phyloP scores from a whole-genome alignment of 2,329 filamentous ascomycete genomes.

The Monilinia vaccinii-corymbosi region DNA sequence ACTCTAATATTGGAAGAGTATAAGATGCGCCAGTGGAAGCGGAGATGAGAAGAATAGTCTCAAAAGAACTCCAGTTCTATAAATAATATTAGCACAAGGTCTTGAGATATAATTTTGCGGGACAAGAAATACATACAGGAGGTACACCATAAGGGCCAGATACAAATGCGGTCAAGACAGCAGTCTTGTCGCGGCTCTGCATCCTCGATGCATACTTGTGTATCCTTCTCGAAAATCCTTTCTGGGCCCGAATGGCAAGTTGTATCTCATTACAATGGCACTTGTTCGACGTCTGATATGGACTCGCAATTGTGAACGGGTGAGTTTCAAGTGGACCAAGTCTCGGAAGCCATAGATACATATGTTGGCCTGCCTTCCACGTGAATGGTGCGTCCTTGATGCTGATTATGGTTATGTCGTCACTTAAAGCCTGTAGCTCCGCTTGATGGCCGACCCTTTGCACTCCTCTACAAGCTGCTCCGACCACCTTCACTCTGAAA shows the following conservation, averaged over 20 bases:
- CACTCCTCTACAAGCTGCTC: constrained; percentile 13
- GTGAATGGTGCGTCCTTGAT: constrained; percentile 50
- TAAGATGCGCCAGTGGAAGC: constrained; percentile 57
- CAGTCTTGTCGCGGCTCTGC: constrained; percentile 23
- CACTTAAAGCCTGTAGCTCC: constrained; percentile 39
- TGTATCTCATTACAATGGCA: constrained; percentile 44
- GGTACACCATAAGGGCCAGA: constrained; percentile 48
- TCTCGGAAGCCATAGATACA: constrained; percentile 51
- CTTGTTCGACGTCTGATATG: constrained; percentile 38
- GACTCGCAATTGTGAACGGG: constrained; percentile 51
- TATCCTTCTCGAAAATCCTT: constrained; percentile 47
- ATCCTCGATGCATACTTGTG: constrained; percentile 37
- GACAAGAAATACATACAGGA: constrained; percentile 25
- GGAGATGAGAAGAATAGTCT: constrained; percentile 50
- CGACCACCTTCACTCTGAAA: constrained; percentile 32
- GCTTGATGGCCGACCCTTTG: constrained; percentile 45
- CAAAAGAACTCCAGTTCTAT: constrained; percentile 45
- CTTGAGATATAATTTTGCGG: not conserved
- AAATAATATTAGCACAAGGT: not conserved
- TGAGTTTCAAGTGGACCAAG: constrained; percentile 47
- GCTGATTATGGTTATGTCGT: constrained; percentile 46
- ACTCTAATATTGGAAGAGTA: constrained; percentile 50
- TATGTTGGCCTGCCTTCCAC: constrained; percentile 51
- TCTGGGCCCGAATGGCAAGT: constrained; percentile 46
- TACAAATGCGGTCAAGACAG: constrained; percentile 38